A percentile compares a stretch with the other conserved stretches of the same genome.
phyloP scores from a whole-genome alignment of 495 filamentous ascomycete genomes.

The Filosporella fistucella region DNA sequence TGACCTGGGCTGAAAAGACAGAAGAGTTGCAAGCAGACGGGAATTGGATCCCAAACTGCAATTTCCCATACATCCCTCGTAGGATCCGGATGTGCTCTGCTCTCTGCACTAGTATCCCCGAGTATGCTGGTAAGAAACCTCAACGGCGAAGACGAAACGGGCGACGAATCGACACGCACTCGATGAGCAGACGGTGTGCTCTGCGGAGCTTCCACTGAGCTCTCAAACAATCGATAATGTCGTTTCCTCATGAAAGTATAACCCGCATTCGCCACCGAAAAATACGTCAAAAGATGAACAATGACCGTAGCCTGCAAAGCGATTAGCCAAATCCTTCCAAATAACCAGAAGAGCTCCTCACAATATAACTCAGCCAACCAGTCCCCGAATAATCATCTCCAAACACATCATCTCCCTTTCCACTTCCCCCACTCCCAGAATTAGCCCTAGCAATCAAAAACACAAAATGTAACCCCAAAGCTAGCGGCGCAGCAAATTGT shows the following conservation, averaged over 20 bases:
- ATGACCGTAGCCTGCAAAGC: slow-evolving; percentile 61
- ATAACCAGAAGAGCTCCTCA: slow-evolving; percentile 42
- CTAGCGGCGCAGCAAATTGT: slow-evolving; percentile 67
- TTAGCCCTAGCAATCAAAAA: slow-evolving; percentile 85
- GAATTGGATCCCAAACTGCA: slow-evolving; percentile 86
- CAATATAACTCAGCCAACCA: slow-evolving; percentile 72
- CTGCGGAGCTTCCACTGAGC: slow-evolving; percentile 65
- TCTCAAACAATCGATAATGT: slow-evolving; percentile 89
- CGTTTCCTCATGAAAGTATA: slow-evolving; percentile 82
- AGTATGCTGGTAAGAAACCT: slow-evolving; percentile 70
- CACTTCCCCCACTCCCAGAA: slow-evolving; percentile 38
- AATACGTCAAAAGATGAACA: slow-evolving; percentile 57
- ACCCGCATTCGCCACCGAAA: slow-evolving; percentile 68
- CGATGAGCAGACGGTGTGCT: slow-evolving; percentile 83
- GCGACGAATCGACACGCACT: slow-evolving; percentile 86
- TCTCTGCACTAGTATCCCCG: slow-evolving; percentile 52
- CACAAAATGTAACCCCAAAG: slow-evolving; percentile 66
- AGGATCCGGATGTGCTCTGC: slow-evolving; percentile 78
- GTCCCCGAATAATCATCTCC: slow-evolving; percentile 52
- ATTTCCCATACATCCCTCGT: slow-evolving; percentile 93
- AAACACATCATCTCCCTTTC: slow-evolving; percentile 74
- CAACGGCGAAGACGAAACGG: slow-evolving; percentile 71
- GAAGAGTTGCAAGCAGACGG: slow-evolving; percentile 76
- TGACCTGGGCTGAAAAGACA: slow-evolving; percentile 92
- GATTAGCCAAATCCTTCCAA: not conserved